Evolutionary conservation across 176 grass and related monocot species (phyloP), one percentile per base, ranked within the genome.

Genomic region (Avena atlantica): DNA sequence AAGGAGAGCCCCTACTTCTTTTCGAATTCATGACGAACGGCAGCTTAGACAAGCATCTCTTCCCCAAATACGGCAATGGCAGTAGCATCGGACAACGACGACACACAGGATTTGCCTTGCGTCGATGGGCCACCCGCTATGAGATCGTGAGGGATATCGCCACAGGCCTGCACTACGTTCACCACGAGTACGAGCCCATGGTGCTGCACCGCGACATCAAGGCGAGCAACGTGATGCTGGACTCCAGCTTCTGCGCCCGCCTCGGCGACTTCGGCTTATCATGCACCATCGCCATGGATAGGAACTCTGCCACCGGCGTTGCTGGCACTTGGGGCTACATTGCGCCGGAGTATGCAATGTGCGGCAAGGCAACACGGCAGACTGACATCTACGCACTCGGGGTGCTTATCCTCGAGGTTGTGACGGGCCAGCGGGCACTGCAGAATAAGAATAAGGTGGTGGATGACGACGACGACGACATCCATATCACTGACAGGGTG

Each of bases 241-340:
- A 84, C 37, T 60, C 81, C 1, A 12, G 4, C 68, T 83, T 84
- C 23, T 14, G 10, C 0, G 82, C 15, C 55, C 55, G 58, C 23
- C 83, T 85, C 7, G 83, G 71, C 9, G 83, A 85, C 13, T 85
- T 85, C 4, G 71, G 83, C 44, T 40, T 85, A 1, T 57, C 83
- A 1, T 57, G 44, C 25, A 37, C 49, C 25, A 72, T 85, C 8
- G 44, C 20, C 1, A 8, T 59, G 6, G 21, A 84, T 3, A 47
- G 24, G 82, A 74, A 2, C 23, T 84, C 82, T 4, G 25, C 27
- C 70, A 49, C 82, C 4, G 82, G 53, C 21, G 36, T 84, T 12
- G 82, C 70, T 1, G 69, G 70, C 53, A 84, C 82, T 0, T 84
- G 82, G 82, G 82, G 83, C 3, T 85, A 16, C 83, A 85, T 85